Percentiles rank a stretch among this genome's conserved stretches.
phyloP scores from a whole-genome alignment of 2,329 filamentous ascomycete genomes.

The Aspergillus sp. region DNA sequence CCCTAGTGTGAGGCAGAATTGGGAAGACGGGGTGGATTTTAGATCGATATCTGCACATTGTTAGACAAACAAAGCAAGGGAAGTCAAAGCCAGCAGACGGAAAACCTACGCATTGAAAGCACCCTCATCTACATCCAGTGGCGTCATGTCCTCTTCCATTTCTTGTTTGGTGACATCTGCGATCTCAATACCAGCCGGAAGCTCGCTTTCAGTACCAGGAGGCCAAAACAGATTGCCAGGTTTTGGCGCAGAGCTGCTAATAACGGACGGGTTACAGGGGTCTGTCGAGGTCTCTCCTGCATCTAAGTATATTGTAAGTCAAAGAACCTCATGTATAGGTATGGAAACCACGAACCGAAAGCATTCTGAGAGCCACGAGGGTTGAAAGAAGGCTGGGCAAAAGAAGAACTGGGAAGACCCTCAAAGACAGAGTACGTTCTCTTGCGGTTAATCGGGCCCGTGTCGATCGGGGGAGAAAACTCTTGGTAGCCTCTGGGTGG shows the following conservation, averaged over 20 bases:
- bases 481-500: conserved; percentile 45
- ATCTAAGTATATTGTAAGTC: conserved; percentile 11
- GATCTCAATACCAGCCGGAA: conserved; percentile 28
- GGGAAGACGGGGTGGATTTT: conserved; percentile 38
- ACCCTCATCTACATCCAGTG: conserved; percentile 33
- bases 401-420: conserved; percentile 38
- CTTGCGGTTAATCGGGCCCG: conserved; percentile 39
- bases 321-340: background rate
- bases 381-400: conserved; percentile 36
- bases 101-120: conserved; percentile 34
- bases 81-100: background rate
- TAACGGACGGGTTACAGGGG: conserved; percentile 33
- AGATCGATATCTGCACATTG: conserved; percentile 31
- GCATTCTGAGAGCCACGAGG: conserved; percentile 29
- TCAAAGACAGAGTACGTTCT: conserved; percentile 47
- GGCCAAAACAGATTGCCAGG: conserved; percentile 37
- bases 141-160: conserved; percentile 29
- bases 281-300: conserved; percentile 25
- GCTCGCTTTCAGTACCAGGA: conserved; percentile 24
- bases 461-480: conserved; percentile 48
- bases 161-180: conserved; percentile 26
- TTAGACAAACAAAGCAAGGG: conserved; percentile 7
- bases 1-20: conserved; percentile 36
- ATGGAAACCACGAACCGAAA: conserved; percentile 21
- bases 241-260: conserved; percentile 26